Base-by-base conservation (phyloP, 495 filamentous ascomycete species). In the Paragyromitra xinjiangensis region DNA sequence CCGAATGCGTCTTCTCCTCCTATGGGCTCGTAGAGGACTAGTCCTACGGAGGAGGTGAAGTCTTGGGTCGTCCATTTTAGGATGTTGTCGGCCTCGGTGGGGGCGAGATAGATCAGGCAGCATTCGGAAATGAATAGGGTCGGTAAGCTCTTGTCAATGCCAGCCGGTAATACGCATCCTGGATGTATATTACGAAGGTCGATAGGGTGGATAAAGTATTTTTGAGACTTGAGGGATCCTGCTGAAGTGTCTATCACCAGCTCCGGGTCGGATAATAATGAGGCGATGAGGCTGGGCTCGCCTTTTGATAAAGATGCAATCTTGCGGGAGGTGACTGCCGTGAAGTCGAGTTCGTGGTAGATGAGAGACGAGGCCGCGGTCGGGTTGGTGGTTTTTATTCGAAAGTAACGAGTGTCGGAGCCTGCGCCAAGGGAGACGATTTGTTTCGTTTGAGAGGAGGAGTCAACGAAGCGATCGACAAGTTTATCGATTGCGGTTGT, bases 311-410 rank as follows among this genome's bases (percentile, higher is more conserved):
- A 88, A 6, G 84, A 79, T 22, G 81, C 83, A 50, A 91, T 86
- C 83, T 97, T 97, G 44, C 88, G 85, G 9, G 84, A 79, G 26
- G 90, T 91, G 75, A 94, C 94, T 53, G 88, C 83, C 0, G 92
- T 86, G 83, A 98, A 99, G 84, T 98, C 95, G 75, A 99, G 85
- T 83, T 99, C 95, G 82, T 98, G 94, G 83, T 98, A 99, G 67
- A 90, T 80, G 39, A 98, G 82, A 55, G 85, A 82, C 19, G 69
- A 70, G 11, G 51, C 73, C 40, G 61, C 64, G 78, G 68, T 40
- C 75, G 83, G 81, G 44, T 83, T 69, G 37, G 81, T 64, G 6
- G 73, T 73, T 44, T 90, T 84, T 53, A 94, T 86, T 26, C 93
- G 91, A 75, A 97, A 92, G 79, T 88, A 90, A 22, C 95, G 89